A percentile compares a stretch with the other conserved stretches of the same genome.
Conservation (phyloP, 352 stramenopile species). For the Phytophthora citricola region DNA sequence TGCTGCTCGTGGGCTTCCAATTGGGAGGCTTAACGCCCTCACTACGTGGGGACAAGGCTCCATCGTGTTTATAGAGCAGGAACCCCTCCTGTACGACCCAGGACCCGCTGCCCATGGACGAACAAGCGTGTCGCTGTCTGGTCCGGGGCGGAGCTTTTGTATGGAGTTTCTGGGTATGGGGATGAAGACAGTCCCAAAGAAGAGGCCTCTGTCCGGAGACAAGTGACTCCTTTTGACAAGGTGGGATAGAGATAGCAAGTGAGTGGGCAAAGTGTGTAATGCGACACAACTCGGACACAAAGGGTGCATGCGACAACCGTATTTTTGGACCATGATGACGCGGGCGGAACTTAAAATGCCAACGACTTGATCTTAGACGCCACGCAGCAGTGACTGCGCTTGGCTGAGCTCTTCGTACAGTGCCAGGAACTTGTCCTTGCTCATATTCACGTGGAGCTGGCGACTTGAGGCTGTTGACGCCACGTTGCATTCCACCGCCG, state of each 20-base stretch:
- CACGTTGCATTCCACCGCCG: constrained; percentile 30
- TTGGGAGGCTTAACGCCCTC: constrained; percentile 16
- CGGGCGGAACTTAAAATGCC: constrained; percentile 12
- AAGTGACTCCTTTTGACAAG: constrained; percentile 18
- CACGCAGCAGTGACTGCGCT: constrained; percentile 34
- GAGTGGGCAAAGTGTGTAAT: constrained; percentile 13
- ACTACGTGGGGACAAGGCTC: constrained; percentile 7
- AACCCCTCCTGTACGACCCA: constrained; percentile 74
- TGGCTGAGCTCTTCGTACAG: constrained; percentile 45
- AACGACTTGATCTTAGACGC: constrained; percentile 8
- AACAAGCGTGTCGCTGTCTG: constrained; percentile 2
- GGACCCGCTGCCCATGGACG: constrained; percentile 47
- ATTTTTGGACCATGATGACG: constrained; percentile 26
- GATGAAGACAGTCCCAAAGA: constrained; percentile 24
- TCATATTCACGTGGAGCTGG: constrained; percentile 31
- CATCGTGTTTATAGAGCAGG: constrained; percentile 50
- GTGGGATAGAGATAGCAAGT: constrained; percentile 8
- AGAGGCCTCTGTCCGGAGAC: constrained; percentile 18
- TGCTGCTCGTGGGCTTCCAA: constrained; percentile 8
- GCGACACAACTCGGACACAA: constrained; percentile 12
- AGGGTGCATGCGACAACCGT: constrained; percentile 23
- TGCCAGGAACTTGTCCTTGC: constrained; percentile 40
- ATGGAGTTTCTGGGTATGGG: constrained; percentile 28
- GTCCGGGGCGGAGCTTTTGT: constrained; percentile 7
- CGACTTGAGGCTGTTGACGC: constrained; percentile 1